These are phyloP conservation scores for Lepraria neglecta DNA, from an alignment of 495 filamentous ascomycete genomes.

Conservation along the genomic window DNA sequence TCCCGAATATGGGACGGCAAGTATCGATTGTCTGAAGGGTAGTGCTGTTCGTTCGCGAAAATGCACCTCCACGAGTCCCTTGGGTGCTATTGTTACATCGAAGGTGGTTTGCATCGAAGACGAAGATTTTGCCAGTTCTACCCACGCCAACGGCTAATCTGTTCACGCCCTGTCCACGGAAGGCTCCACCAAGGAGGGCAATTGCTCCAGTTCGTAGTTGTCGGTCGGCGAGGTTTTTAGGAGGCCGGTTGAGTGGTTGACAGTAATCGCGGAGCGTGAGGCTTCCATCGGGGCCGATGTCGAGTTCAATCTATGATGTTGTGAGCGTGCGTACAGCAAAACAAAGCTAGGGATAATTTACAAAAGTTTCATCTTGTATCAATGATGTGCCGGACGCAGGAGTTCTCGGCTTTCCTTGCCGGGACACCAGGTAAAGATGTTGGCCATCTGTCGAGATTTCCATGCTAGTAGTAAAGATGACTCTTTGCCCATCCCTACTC, in stretches of 20 bases:
- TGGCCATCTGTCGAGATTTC: constrained; percentile 37
- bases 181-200: constrained; percentile 30
- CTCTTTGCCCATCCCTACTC: constrained; percentile 26
- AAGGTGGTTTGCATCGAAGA: constrained; percentile 37
- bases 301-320: constrained; percentile 33
- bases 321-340: background rate
- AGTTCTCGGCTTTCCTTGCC: constrained; percentile 39
- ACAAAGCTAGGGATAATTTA: background rate
- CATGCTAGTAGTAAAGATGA: constrained; percentile 41
- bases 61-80: constrained; percentile 25
- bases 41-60: background rate
- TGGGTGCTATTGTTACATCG: constrained; percentile 30
- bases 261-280: constrained; percentile 30
- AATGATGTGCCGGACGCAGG: constrained; percentile 36
- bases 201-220: constrained; percentile 36
- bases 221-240: constrained; percentile 28
- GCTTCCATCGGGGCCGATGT: constrained; percentile 36
- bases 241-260: constrained; percentile 31
- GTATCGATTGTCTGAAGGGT: constrained; percentile 29
- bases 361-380: constrained; percentile 38
- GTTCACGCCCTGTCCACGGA: constrained; percentile 30
- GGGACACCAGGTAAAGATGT: constrained; percentile 40
- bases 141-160: constrained; percentile 33
- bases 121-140: constrained; percentile 36
- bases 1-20: constrained; percentile 24